phyloP scores from a whole-genome alignment of 2,329 filamentous ascomycete genomes.

The Periconia sp. region DNA sequence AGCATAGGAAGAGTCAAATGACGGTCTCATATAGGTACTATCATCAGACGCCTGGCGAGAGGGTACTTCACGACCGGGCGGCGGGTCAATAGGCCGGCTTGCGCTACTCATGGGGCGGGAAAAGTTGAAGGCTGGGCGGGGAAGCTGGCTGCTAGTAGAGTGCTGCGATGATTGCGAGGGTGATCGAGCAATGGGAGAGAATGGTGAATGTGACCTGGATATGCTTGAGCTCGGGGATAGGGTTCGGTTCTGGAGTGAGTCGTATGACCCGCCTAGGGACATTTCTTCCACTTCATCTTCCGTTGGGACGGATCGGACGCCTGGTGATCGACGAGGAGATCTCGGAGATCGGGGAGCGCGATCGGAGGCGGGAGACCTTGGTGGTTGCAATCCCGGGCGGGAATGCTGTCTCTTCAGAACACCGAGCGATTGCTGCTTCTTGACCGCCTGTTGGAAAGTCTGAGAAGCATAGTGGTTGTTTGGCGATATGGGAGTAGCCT shows the following conservation, averaged over 20 bases:
- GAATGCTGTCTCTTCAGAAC: constrained; percentile 32
- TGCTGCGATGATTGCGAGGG: constrained; percentile 83
- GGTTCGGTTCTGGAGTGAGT: constrained; percentile 71
- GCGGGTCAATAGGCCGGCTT: constrained; percentile 54
- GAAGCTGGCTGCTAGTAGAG: constrained; percentile 64
- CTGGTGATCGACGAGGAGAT: constrained; percentile 44
- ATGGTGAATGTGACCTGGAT: constrained; percentile 62
- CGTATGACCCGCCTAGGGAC: constrained; percentile 59
- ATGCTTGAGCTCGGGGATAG: constrained; percentile 71
- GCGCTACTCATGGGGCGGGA: constrained; percentile 83
- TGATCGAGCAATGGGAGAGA: constrained; percentile 71
- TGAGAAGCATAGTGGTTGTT: constrained; percentile 33
- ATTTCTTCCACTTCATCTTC: constrained; percentile 70
- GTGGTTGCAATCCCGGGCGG: constrained; percentile 40
- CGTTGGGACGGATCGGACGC: constrained; percentile 48
- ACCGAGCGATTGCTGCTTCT: constrained; percentile 45
- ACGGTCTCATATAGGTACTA: constrained; percentile 39
- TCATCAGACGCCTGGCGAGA: constrained; percentile 41
- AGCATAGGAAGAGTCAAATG: constrained; percentile 39
- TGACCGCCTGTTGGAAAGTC: constrained; percentile 35
- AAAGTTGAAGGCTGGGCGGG: constrained; percentile 85
- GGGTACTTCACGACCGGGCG: constrained; percentile 18
- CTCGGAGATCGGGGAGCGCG: constrained; percentile 19
- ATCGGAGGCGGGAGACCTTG: constrained; percentile 43
- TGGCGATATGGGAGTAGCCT: constrained; percentile 46